Evolutionary conservation across 2,329 filamentous ascomycete species (phyloP), one percentile per base, ranked within the genome.

Genomic region (Beauveria varroae): DNA sequence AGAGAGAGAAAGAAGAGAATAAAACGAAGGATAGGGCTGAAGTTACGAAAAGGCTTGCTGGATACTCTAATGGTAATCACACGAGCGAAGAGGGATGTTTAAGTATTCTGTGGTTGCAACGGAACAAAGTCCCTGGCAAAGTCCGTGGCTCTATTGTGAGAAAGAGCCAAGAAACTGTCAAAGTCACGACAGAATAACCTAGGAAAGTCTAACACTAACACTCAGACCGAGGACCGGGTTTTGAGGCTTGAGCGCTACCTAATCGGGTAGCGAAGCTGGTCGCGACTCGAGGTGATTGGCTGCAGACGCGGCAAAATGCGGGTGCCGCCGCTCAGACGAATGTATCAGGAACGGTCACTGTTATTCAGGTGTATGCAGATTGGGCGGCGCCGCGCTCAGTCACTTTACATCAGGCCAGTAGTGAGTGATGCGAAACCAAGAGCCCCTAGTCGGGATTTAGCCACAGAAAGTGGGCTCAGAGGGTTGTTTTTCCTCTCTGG

Each of bases 271-370:
- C 30, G 34, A 41, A 24, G 18, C 5, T 43, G 8, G 10, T 9
- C 10, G 5, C 6, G 1, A 47, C 5, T 5, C 0, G 1, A 30
- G 14, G 3, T 28, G 14, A 51, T 58, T 58, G 56, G 56, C 10
- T 10, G 7, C n/a, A 34, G 16, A 2, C 5, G 28, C 44, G 55
- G 46, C 46, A 20, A 18, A 41, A 40, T 50, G 46, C 18, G 46
- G 46, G 18, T 18, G 46, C 16, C 9, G 34, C 22, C 56, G 56
- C 56, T 58, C 46, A 50, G 56, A 47, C 46, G 46, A 50, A 18
- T 47, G 56, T 58, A 47, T 58, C 56, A 51, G 55, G 55, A 56
- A 57, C 54, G 43, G 54, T 57, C 43, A 28, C 41, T 5, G 22
- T 49, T 40, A 1, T 37, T 46, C 26, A 56, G 40, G 53, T 30